Evolutionary conservation across 208 protist genomes (phyloP).

Genomic region (Trypanosoma lewisi): DNA sequence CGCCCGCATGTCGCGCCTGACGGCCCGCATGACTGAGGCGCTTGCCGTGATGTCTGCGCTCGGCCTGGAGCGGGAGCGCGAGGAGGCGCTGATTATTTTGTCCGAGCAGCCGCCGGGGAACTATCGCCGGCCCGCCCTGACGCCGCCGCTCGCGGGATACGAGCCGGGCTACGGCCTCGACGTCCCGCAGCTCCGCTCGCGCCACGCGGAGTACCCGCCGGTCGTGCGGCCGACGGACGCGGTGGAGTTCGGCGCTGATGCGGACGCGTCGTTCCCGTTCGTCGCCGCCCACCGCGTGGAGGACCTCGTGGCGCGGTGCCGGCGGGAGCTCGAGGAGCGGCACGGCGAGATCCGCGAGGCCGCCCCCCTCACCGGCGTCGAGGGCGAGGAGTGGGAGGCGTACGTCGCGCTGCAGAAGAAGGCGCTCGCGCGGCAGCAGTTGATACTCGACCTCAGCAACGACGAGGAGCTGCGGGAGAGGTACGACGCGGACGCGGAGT

Average conservation of each 20-base stretch:
- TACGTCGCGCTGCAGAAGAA: conserved; percentile 82
- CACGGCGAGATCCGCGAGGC: conserved; percentile 67
- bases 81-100: conserved; percentile 71
- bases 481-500: conserved; percentile 52
- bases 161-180: conserved; percentile 85
- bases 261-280: conserved; percentile 49
- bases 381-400: conserved; percentile 82
- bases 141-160: conserved; percentile 75
- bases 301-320: conserved; percentile 43
- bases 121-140: conserved; percentile 69
- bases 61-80: conserved; percentile 38
- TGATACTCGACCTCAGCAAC: conserved; percentile 80
- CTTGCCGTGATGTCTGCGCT: conserved; percentile 65
- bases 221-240: conserved; percentile 51
- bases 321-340: conserved; percentile 42
- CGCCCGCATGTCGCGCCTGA: conserved; percentile 41
- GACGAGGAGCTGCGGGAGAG: conserved; percentile 49
- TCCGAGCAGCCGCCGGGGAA: conserved; percentile 72
- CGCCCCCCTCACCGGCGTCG: conserved; percentile 72
- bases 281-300: conserved; percentile 59
- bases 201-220: conserved; percentile 76
- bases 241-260: conserved; percentile 38
- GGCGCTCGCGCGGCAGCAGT: conserved; percentile 70
- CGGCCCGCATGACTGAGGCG: conserved; percentile 61
- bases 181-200: conserved; percentile 76